These are phyloP conservation scores for Teratosphaeria pseudoeucalypti DNA, from an alignment of 2,329 filamentous ascomycete species.

Conservation along the genomic window DNA sequence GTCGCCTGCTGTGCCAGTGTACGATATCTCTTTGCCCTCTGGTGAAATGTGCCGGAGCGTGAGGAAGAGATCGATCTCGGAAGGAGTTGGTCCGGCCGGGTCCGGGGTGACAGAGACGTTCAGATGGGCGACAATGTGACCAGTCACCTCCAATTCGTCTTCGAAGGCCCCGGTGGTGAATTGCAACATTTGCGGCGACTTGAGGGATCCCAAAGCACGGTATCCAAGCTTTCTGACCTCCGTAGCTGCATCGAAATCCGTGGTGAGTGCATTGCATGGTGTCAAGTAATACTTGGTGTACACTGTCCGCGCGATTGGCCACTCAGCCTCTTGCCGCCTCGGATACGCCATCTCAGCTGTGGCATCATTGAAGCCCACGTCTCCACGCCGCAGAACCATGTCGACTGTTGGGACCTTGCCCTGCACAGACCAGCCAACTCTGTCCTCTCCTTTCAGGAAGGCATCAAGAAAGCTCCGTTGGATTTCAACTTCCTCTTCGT, in stretches of 20 bases:
- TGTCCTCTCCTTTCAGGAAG: constrained; percentile 58
- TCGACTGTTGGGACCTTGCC: constrained; percentile 52
- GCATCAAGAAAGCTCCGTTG: constrained; percentile 60
- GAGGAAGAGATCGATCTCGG: constrained; percentile 54
- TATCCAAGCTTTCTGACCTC: constrained; percentile 35
- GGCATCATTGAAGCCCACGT: constrained; percentile 57
- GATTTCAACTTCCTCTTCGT: constrained; percentile 56
- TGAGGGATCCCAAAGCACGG: constrained; percentile 47
- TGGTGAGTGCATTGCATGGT: constrained; percentile 32
- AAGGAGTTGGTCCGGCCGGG: constrained; percentile 24
- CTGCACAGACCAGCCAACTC: constrained; percentile 47
- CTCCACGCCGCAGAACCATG: constrained; percentile 53
- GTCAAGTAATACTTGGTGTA: constrained; percentile 55
- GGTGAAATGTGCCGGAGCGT: constrained; percentile 49
- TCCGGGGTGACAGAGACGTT: constrained; percentile 28
- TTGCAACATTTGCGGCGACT: constrained; percentile 41
- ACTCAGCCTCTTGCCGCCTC: constrained; percentile 49
- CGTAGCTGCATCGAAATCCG: not conserved
- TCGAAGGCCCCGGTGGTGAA: constrained; percentile 50
- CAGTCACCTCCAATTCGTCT: constrained; percentile 59
- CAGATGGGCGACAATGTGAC: constrained; percentile 54
- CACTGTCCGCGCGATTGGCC: constrained; percentile 56
- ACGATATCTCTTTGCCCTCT: constrained; percentile 47
- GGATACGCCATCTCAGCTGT: constrained; percentile 47
- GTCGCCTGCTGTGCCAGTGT: constrained; percentile 57